phyloP scores from a whole-genome alignment of 306 rosid genomes.

The Cucurbita argyrosperma region DNA sequence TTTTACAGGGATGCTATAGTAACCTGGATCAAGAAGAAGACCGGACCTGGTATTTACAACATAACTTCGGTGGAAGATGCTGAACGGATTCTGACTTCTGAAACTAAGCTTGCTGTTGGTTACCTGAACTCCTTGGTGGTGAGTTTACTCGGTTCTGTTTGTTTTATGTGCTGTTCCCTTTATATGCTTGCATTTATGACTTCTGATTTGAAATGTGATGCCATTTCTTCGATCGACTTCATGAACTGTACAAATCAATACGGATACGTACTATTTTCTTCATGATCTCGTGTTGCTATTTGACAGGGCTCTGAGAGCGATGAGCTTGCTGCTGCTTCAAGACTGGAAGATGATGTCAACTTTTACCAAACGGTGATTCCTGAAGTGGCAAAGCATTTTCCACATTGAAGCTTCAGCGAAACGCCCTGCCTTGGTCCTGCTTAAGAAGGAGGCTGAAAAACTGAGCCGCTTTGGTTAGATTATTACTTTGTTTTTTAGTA shows the following conservation, averaged over 20 bases:
- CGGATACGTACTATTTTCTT: background rate
- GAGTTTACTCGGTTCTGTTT: constrained; percentile 12
- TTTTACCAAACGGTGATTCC: constrained; percentile 84
- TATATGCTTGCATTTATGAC: background rate
- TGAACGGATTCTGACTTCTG: constrained; percentile 46
- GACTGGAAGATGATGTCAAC: constrained; percentile 79
- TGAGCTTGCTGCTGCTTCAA: constrained; percentile 86
- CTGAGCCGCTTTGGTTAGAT: constrained; percentile 63
- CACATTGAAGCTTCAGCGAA: constrained; percentile 60
- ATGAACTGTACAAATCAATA: background rate
- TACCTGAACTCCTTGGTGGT: constrained; percentile 87
- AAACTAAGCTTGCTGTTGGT: constrained; percentile 68
- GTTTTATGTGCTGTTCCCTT: background rate
- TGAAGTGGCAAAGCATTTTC: constrained; percentile 83
- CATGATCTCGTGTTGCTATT: constrained; percentile 8
- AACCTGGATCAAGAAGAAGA: constrained; percentile 91
- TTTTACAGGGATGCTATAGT: constrained; percentile 62
- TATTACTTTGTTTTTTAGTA: background rate
- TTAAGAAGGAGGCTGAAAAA: constrained; percentile 84
- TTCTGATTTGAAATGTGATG: background rate
- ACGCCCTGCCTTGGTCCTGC: constrained; percentile 72
- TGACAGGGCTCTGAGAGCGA: constrained; percentile 80
- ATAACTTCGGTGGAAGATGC: constrained; percentile 74
- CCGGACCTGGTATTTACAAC: constrained; percentile 72
- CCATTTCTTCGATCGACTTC: background rate